These are phyloP conservation scores for Fusarium robinianum DNA, from an alignment of 2,329 filamentous ascomycete species.

Conservation along the genomic window DNA sequence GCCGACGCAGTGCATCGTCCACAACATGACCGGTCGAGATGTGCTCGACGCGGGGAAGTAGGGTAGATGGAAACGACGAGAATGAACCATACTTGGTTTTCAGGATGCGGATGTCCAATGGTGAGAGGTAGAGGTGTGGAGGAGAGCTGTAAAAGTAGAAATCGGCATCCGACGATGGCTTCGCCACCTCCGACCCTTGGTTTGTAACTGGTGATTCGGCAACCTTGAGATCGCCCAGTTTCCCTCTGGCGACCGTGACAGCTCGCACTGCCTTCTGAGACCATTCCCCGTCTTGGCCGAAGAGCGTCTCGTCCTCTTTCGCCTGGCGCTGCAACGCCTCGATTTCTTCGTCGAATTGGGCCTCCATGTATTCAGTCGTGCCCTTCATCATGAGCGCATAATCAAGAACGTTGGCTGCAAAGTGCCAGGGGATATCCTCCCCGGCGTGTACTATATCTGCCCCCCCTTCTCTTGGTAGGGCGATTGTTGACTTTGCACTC, in stretches of 20 bases:
- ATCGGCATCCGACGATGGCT: constrained; percentile 48
- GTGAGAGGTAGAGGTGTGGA: constrained; percentile 86
- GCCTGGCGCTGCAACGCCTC: constrained; percentile 74
- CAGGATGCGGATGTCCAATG: constrained; percentile 88
- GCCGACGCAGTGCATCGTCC: constrained; percentile 80
- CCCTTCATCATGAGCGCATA: constrained; percentile 97
- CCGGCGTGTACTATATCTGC: constrained; percentile 69
- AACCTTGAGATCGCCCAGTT: constrained; percentile 54
- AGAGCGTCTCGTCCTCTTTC: constrained; percentile 87
- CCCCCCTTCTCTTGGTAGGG: constrained; percentile 79
- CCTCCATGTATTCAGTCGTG: constrained; percentile 81
- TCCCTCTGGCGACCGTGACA: constrained; percentile 77
- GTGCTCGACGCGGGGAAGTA: constrained; percentile 85
- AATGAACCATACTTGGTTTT: constrained; percentile 88
- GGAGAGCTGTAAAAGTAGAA: constrained; percentile 90
- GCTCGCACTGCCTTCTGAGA: constrained; percentile 79
- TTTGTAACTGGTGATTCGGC: constrained; percentile 23
- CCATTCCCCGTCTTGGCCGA: constrained; percentile 92
- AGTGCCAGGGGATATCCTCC: constrained; percentile 91
- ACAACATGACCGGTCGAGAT: constrained; percentile 87
- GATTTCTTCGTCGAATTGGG: constrained; percentile 81
- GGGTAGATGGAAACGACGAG: constrained; percentile 78
- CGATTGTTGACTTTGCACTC: constrained; percentile 78
- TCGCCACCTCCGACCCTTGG: constrained; percentile 20
- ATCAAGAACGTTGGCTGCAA: constrained; percentile 90